Evolutionary conservation across 2,329 filamentous ascomycete genomes (phyloP).

Genomic region (Trichoderma atroviride): DNA sequence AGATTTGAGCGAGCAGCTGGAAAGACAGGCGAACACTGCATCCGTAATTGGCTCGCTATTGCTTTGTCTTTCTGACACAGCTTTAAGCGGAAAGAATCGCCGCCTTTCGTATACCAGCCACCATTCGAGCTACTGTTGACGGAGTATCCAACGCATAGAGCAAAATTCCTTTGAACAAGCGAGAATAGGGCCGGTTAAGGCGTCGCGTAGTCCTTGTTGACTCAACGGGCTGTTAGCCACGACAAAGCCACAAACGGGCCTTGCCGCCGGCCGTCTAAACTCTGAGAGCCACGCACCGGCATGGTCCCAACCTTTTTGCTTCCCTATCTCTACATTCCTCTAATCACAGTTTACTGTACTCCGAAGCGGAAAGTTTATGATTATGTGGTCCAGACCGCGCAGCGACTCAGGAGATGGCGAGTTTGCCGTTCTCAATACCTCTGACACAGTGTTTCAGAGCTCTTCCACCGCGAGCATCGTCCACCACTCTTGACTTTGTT

Average conservation of each 20-base stretch:
- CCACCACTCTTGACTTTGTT: not conserved
- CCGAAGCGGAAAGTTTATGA: not conserved
- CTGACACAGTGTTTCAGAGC: conserved; percentile 7
- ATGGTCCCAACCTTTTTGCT: conserved; percentile 12
- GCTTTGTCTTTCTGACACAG: not conserved
- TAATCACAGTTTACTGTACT: not conserved
- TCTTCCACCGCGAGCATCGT: not conserved
- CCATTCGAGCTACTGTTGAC: not conserved
- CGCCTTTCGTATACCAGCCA: not conserved
- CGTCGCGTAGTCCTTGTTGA: not conserved
- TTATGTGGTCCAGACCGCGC: not conserved
- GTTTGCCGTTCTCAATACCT: not conserved
- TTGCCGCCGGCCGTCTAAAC: not conserved
- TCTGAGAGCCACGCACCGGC: conserved; percentile 2
- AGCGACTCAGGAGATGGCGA: not conserved
- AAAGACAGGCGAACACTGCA: not conserved
- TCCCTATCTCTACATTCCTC: not conserved
- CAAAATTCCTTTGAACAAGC: too few relatives aligned
- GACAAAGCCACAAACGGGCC: not conserved
- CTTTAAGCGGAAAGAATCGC: not conserved
- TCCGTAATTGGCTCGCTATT: not conserved
- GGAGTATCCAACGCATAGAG: not conserved
- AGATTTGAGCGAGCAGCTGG: not conserved
- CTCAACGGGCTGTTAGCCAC: not conserved
- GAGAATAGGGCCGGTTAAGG: not conserved